Evolutionary conservation across 2,329 filamentous ascomycete species (phyloP), one percentile per base, ranked within the genome.

Genomic region (Biscogniauxia marginata): DNA sequence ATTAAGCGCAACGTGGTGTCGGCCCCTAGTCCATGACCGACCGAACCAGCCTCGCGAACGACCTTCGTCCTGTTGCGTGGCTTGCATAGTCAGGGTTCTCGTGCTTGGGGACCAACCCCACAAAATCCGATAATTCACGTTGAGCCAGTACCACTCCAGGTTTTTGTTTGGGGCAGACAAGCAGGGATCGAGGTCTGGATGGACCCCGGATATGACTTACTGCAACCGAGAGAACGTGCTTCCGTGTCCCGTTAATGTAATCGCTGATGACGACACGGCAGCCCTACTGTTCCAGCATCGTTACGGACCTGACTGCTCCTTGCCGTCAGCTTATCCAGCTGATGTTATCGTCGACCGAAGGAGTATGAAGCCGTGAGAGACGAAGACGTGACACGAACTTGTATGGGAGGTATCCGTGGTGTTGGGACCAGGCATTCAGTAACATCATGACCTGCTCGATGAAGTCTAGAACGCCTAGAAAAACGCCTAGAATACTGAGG

Each of bases 381-480:
- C n/a, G 5, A 13, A 18, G 30, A 56, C 53, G 50, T 45, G 55
- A 52, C 22, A 47, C 60, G 25, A 34, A 50, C 48, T 49, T 22
- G 22, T 8, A 44, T 48, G 51, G 11, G 25, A 22, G 46, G 61
- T 65, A 67, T 66, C 66, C 66, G 60, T 56, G 52, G 62, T 50
- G 62, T 62, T 64, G 66, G 66, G 65, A 67, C 66, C 61, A 48
- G 56, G 43, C 18, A 48, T 58, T 54, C 56, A 50, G 57, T 61
- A 54, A 50, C 46, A 54, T 58, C 11, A 23, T 48, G 56, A 62
- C 59, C 58, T 63, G 52, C 62, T 52, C n/a, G 21, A 60, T 60
- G 53, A 53, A 61, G 60, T 53, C 55, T 65, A 63, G 64, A 59
- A 57, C 54, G 52, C 43, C 20, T 55, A n/a, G 30, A 57, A 55